Conservation (phyloP, 441 rosid species). For the Arabidopsis hybrid region DNA sequence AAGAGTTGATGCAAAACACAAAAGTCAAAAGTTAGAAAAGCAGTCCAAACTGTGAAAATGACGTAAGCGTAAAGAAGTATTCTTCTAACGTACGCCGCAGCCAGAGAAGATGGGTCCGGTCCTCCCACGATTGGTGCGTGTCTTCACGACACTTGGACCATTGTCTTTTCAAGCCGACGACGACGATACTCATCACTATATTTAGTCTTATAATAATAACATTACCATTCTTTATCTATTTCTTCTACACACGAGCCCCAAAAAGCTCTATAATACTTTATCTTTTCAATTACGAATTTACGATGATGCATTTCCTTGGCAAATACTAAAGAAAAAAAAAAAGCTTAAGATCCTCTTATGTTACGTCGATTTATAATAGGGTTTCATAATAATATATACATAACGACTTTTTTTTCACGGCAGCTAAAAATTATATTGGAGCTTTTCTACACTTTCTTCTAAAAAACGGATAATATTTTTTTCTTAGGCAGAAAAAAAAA, state of each 20-base stretch:
- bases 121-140: conserved; percentile 46
- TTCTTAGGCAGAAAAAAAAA: neutral
- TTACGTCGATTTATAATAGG: conserved; percentile 13
- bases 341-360: neutral
- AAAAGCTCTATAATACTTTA: neutral
- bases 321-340: no score
- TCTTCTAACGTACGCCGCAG: conserved; percentile 44
- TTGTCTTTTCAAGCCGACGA: conserved; percentile 17
- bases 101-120: conserved; percentile 23
- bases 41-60: conserved; percentile 32
- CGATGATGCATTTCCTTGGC: neutral
- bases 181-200: neutral
- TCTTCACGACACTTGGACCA: conserved; percentile 44
- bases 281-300: neutral
- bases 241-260: neutral
- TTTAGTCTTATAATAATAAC: neutral
- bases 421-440: conserved; percentile 31
- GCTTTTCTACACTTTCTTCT: conserved; percentile 7
- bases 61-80: conserved; percentile 39
- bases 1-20: neutral
- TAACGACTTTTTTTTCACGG: conserved; percentile 33
- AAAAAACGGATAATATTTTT: conserved; percentile 22
- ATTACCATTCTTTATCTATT: conserved; percentile 5
- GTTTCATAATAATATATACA: conserved; percentile 20
- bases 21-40: conserved; percentile 14